Conservation (phyloP, 371 early-diverging fungal genomes). For the Basidiobolus meristosporus region DNA sequence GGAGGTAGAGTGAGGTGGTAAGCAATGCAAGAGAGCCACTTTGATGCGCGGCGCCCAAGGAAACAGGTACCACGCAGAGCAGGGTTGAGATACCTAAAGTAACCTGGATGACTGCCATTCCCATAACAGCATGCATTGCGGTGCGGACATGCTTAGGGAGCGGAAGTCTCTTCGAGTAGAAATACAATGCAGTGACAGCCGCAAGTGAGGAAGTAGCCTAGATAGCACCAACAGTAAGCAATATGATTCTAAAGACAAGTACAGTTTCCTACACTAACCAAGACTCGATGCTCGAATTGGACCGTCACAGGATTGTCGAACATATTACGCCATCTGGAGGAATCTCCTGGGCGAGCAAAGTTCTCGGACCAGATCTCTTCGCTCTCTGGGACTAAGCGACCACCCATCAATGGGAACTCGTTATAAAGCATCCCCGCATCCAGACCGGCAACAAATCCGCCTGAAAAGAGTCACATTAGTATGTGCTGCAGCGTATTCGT, state of each 20-base stretch:
- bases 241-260: slow-evolving; percentile 1
- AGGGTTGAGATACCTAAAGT: slow-evolving; percentile 81
- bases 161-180: slow-evolving; percentile 41
- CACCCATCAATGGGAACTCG: slow-evolving; percentile 86
- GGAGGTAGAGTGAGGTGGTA: slow-evolving; percentile 57
- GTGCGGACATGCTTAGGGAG: slow-evolving; percentile 43
- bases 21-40: slow-evolving; percentile 80
- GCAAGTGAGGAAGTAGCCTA: slow-evolving; percentile 70
- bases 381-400: slow-evolving; percentile 40
- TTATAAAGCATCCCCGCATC: slow-evolving; percentile 94
- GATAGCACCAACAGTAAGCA: neutral
- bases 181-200: slow-evolving; percentile 45
- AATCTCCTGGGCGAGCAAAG: slow-evolving; percentile 28
- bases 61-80: slow-evolving; percentile 81
- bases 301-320: slow-evolving; percentile 91
- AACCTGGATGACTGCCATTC: slow-evolving; percentile 49
- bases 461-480: slow-evolving; percentile 6
- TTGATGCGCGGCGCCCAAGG: slow-evolving; percentile 89
- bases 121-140: slow-evolving; percentile 56
- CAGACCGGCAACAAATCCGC: slow-evolving; percentile 88
- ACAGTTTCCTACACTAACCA: slow-evolving; percentile 29
- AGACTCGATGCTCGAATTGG: slow-evolving; percentile 80
- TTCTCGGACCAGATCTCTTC: slow-evolving; percentile 43
- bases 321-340: slow-evolving; percentile 48
- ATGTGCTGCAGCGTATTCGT: neutral